These are phyloP conservation scores for Calonectria pteridis DNA, from an alignment of 2,329 filamentous ascomycete species.

Conservation along the genomic window DNA sequence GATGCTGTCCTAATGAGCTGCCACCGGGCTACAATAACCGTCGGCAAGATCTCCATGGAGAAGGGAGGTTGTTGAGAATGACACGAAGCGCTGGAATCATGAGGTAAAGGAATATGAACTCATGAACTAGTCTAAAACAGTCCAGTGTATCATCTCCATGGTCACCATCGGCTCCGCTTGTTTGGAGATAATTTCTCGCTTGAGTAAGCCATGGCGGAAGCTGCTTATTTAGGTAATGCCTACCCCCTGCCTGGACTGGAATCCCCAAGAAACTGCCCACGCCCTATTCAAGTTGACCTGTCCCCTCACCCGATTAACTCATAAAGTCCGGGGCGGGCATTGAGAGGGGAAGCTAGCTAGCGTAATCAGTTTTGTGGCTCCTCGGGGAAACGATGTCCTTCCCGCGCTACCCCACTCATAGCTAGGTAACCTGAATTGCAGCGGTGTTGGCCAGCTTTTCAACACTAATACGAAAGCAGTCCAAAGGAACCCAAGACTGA, in stretches of 20 bases:
- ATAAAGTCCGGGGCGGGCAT: not conserved
- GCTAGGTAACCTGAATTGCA: not conserved
- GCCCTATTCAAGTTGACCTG: not conserved
- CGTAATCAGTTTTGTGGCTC: not conserved
- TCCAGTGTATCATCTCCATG: not conserved
- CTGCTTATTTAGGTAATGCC: not conserved
- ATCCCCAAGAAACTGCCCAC: not conserved
- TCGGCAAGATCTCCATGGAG: not conserved
- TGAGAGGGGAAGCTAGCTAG: not conserved
- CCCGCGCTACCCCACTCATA: not conserved
- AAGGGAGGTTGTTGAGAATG: not conserved
- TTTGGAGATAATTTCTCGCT: not conserved
- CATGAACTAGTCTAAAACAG: not conserved
- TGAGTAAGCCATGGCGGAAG: not conserved
- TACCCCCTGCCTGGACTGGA: not conserved
- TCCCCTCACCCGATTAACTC: not conserved
- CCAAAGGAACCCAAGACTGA: not conserved
- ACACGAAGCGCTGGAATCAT: not conserved
- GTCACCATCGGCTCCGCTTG: not conserved
- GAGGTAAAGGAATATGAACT: not conserved
- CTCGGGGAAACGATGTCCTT: not conserved
- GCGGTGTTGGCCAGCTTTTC: not conserved
- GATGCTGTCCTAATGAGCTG: not conserved
- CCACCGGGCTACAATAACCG: not conserved
- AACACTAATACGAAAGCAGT: not conserved